phyloP scores from a whole-genome alignment of 2,329 filamentous ascomycete genomes.

The Talaromyces sp. region DNA sequence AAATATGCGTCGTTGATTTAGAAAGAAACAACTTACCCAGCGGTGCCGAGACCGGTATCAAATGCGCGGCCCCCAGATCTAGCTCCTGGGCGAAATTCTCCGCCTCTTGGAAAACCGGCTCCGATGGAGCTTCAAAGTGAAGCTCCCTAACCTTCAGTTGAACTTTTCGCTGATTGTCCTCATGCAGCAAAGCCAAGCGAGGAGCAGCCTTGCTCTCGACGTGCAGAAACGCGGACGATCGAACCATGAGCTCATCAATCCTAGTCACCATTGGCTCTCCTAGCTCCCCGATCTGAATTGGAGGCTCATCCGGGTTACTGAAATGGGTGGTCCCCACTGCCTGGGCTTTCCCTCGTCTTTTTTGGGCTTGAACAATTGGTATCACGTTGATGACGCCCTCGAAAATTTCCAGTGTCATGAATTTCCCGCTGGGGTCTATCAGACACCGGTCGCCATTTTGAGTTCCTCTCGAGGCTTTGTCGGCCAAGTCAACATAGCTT shows the following conservation, averaged over 20 bases:
- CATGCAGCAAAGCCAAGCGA: slow-evolving; percentile 59
- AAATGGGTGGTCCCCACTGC: slow-evolving; percentile 15
- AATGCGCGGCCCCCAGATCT: slow-evolving; percentile 55
- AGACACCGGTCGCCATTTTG: slow-evolving; percentile 78
- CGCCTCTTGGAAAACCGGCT: slow-evolving; percentile 49
- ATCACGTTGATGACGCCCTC: slow-evolving; percentile 63
- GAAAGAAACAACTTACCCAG: slow-evolving; percentile 33
- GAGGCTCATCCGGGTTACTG: slow-evolving; percentile 6
- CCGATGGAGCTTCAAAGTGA: slow-evolving; percentile 44
- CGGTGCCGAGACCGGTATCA: slow-evolving; percentile 56
- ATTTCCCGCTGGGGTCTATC: slow-evolving; percentile 71
- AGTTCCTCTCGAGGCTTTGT: slow-evolving; percentile 62
- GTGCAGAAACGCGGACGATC: slow-evolving; percentile 61
- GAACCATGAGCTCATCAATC: slow-evolving; percentile 61
- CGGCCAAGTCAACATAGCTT: slow-evolving; percentile 54
- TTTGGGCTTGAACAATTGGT: slow-evolving; percentile 53
- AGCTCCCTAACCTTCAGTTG: slow-evolving; percentile 52
- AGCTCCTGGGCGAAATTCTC: slow-evolving; percentile 48
- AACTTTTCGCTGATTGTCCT: slow-evolving; percentile 54
- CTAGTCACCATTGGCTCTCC: slow-evolving; percentile 57
- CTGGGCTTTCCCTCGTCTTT: slow-evolving; percentile 31
- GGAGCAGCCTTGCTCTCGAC: slow-evolving; percentile 47
- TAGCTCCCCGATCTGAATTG: slow-evolving; percentile 47
- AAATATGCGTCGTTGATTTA: not conserved
- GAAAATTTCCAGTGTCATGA: slow-evolving; percentile 62